Conservation (phyloP, 805 yeast species). For the Wickerhamiella vanderwaltii region DNA sequence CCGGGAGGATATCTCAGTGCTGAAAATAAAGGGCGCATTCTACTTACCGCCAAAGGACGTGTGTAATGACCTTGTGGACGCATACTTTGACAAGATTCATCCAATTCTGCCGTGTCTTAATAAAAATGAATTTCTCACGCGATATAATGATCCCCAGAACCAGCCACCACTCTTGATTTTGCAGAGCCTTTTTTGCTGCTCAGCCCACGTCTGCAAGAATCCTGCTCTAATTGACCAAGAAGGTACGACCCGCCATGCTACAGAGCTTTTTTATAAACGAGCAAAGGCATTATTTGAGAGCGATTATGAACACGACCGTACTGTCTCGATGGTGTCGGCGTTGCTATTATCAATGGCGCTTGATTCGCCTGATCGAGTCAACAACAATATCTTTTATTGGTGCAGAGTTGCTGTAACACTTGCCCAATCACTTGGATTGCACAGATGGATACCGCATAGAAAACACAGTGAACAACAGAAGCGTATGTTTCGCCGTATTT, state of each 20-base stretch:
- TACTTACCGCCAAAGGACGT: slow-evolving; percentile 48
- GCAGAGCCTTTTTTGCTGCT: slow-evolving; percentile 59
- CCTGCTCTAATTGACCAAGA: slow-evolving; percentile 38
- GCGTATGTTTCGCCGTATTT: slow-evolving; percentile 50
- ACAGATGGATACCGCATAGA: slow-evolving; percentile 35
- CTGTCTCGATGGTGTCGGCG: slow-evolving; percentile 48
- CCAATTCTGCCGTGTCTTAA: slow-evolving; percentile 60
- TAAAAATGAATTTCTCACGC: slow-evolving; percentile 46
- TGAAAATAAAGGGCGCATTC: slow-evolving; percentile 59
- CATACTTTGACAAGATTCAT: slow-evolving; percentile 52
- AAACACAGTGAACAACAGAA: slow-evolving; percentile 32
- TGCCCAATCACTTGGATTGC: slow-evolving; percentile 70
- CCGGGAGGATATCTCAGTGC: slow-evolving; percentile 47
- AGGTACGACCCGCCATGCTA: slow-evolving; percentile 39
- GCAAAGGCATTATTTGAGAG: slow-evolving; percentile 68
- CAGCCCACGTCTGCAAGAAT: slow-evolving; percentile 48
- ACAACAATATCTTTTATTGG: slow-evolving; percentile 59
- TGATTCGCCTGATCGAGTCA: slow-evolving; percentile 61
- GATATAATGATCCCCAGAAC: slow-evolving; percentile 41
- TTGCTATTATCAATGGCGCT: slow-evolving; percentile 54
- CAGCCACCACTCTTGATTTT: slow-evolving; percentile 58
- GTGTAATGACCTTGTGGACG: slow-evolving; percentile 46
- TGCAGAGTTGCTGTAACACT: slow-evolving; percentile 53
- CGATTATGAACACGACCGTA: slow-evolving; percentile 52
- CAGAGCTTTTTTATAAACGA: slow-evolving; percentile 51